Evolutionary conservation across 768 basidiomycete genomes (phyloP).

Genomic region (Auricularia sp.): DNA sequence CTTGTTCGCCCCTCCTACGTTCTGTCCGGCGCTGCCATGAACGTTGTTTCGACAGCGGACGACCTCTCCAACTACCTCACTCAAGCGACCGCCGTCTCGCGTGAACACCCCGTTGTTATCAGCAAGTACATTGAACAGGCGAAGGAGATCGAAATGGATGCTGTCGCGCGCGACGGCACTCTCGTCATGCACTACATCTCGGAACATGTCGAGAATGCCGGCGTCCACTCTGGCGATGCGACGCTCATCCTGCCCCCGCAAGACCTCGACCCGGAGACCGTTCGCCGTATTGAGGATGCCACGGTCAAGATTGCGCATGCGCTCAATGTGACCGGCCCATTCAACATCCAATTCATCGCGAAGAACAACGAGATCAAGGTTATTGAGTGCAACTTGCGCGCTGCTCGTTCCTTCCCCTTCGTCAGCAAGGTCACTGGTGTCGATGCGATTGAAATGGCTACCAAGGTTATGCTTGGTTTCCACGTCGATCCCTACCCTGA

Average conservation of each 20-base stretch:
- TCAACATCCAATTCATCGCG: slow-evolving; percentile 99
- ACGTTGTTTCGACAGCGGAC: slow-evolving; percentile 89
- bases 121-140: slow-evolving; percentile 99
- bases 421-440: slow-evolving; percentile 97
- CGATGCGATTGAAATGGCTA: slow-evolving; percentile 98
- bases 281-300: slow-evolving; percentile 91
- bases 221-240: slow-evolving; percentile 97
- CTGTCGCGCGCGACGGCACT: slow-evolving; percentile 92
- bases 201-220: slow-evolving; percentile 98
- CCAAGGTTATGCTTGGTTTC: slow-evolving; percentile 92
- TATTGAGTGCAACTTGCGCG: slow-evolving; percentile 97
- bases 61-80: slow-evolving; percentile 88
- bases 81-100: slow-evolving; percentile 92
- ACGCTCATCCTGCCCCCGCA: slow-evolving; percentile 97
- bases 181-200: slow-evolving; percentile 99
- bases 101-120: slow-evolving; percentile 95
- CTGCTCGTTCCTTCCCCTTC: slow-evolving; percentile 96
- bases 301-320: slow-evolving; percentile 97
- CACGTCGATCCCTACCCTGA: slow-evolving; percentile 89
- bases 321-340: slow-evolving; percentile 95
- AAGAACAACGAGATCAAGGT: slow-evolving; percentile 99
- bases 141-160: slow-evolving; percentile 99
- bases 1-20: slow-evolving; percentile 97
- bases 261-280: slow-evolving; percentile 94
- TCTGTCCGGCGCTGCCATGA: slow-evolving; percentile 99